Evolutionary conservation across 2,329 filamentous ascomycete species (phyloP), one percentile per base, ranked within the genome.

Genomic region (Xylariaceae sp.): DNA sequence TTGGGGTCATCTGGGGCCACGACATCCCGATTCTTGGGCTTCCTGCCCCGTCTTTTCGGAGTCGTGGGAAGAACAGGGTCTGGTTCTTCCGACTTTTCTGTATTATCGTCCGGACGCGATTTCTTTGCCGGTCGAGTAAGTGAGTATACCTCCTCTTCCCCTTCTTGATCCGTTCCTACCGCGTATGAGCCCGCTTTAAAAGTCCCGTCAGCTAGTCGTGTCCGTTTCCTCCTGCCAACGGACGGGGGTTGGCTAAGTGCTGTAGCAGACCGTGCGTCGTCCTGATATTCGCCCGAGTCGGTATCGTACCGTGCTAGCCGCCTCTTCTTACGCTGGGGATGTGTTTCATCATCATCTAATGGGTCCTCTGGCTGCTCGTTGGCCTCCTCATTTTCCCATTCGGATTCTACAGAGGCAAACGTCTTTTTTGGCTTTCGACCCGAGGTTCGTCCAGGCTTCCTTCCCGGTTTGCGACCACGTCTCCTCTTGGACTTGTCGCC

Each of bases 341-440:
- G 31, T 7, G 44, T 26, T 30, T 46, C 39, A 9, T 49, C 47
- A 24, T 52, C 40, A 13, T 34, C 40, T 32, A 55, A 56, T 2
- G 41, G 52, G 13, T 57, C 50, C 18, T 54, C 51, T 18, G 41
- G 44, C 9, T 51, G 51, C 12, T 50, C 46, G n/a, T 36, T 43
- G 13, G 47, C 39, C 8, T 54, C 51, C 4, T 58, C 55, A 17
- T 52, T 52, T 24, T 58, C 53, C 11, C 36, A 41, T 19, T 56
- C 54, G 4, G 52, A 55, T 13, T 55, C 56, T 12, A 54, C 17
- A 15, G 46, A 48, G 11, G 54, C 54, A 24, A 58, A 56, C 11
- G 51, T 54, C 42, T 59, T 58, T 38, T 54, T 57, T 37, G 56
- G 56, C 26, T 57, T 59, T 27, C 48, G 51, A 5, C 57, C 56